These are phyloP conservation scores for Coemansia sp. DNA, from an alignment of 192 early-diverging fungal genomes.

Conservation along the genomic window DNA sequence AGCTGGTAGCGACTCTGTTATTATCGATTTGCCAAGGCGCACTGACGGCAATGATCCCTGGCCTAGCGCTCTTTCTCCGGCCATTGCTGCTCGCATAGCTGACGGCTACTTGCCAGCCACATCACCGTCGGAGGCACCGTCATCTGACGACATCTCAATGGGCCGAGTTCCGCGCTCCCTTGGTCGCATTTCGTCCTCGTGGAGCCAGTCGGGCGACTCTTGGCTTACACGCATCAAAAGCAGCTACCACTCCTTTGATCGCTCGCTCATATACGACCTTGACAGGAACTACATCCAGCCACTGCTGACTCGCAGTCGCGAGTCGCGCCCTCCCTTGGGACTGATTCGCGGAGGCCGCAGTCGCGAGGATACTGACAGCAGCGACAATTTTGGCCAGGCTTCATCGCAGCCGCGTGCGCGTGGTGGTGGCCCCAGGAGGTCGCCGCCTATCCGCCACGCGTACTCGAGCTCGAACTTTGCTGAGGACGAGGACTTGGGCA, in stretches of 20 bases:
- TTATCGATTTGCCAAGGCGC: slow-evolving; percentile 2
- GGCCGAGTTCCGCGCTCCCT: slow-evolving; percentile 20
- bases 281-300: slow-evolving; percentile 51
- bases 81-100: background rate
- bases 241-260: slow-evolving; percentile 49
- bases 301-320: slow-evolving; percentile 18
- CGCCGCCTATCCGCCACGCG: slow-evolving; percentile 4
- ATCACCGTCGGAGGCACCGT: background rate
- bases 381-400: background rate
- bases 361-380: slow-evolving; percentile 4
- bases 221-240: slow-evolving; percentile 43
- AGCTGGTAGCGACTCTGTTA: slow-evolving; percentile 1
- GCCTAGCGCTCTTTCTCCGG: background rate
- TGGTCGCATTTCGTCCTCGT: slow-evolving; percentile 31
- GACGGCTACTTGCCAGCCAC: background rate
- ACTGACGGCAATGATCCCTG: background rate
- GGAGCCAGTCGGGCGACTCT: slow-evolving; percentile 36
- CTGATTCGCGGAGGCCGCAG: background rate
- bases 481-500: background rate
- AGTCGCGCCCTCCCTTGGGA: background rate
- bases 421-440: slow-evolving; percentile 1
- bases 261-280: slow-evolving; percentile 47
- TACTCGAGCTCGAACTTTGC: slow-evolving; percentile 5
- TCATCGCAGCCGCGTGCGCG: background rate
- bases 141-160: slow-evolving; percentile 11